phyloP scores from a whole-genome alignment of 2,329 filamentous ascomycete genomes.

The Grosmannia serpens region DNA sequence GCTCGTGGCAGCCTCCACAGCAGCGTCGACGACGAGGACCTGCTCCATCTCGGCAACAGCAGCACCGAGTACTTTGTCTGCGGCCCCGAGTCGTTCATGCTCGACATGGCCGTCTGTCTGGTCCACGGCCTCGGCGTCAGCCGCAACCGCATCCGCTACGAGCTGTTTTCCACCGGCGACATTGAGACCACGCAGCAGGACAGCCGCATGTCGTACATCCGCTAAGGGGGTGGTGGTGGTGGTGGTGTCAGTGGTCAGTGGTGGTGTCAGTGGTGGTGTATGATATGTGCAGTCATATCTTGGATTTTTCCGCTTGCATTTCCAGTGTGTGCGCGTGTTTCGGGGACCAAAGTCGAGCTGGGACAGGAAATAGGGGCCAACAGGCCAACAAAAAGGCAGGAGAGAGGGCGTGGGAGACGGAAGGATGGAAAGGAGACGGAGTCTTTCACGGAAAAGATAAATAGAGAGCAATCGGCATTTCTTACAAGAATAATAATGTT shows the following conservation, averaged over 20 bases:
- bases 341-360: too few species aligned
- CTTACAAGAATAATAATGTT: background rate
- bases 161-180: conserved; percentile 34
- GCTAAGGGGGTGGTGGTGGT: background rate
- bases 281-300: too few species aligned
- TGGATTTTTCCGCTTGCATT: too few species aligned
- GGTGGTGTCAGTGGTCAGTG: too few species aligned
- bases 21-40: conserved; percentile 19
- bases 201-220: conserved; percentile 6
- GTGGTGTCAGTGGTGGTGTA: too few species aligned
- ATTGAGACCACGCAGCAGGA: conserved; percentile 8
- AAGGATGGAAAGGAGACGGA: background rate
- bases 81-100: conserved; percentile 43
- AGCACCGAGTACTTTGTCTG: conserved; percentile 43
- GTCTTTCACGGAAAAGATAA: background rate
- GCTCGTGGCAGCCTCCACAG: background rate
- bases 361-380: background rate
- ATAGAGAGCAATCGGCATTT: background rate
- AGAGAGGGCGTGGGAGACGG: background rate
- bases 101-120: conserved; percentile 34
- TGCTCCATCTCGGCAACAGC: conserved; percentile 32
- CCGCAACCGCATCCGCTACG: conserved; percentile 28
- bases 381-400: background rate
- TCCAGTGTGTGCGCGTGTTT: too few species aligned
- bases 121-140: conserved; percentile 26